A percentile compares a stretch with the other conserved stretches of the same genome.
Evolutionary conservation across 2,329 filamentous ascomycete genomes (phyloP).

Genomic region (Aspergillus sergii): DNA sequence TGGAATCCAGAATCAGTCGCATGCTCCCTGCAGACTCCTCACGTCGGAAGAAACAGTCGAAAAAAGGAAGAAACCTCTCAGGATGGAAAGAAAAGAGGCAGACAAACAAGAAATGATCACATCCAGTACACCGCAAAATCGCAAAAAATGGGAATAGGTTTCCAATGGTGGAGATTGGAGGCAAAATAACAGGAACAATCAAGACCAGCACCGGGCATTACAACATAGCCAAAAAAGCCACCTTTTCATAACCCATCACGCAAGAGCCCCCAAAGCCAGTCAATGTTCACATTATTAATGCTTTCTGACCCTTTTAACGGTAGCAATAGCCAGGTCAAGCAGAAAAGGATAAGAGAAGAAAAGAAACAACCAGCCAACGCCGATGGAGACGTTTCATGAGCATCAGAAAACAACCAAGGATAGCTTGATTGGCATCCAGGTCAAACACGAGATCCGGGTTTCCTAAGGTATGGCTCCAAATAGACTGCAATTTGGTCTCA

Average conservation of each 20-base stretch:
- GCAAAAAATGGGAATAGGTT: conserved; percentile 17
- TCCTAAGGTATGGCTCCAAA: conserved; percentile 20
- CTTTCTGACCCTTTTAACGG: conserved; percentile 12
- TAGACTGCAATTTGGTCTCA: conserved; percentile 19
- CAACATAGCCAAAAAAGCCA: conserved; percentile 30
- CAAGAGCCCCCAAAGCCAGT: conserved; percentile 21
- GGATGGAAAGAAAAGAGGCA: conserved; percentile 18
- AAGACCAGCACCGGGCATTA: conserved; percentile 20
- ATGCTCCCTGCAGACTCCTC: conserved; percentile 28
- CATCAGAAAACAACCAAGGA: conserved; percentile 16
- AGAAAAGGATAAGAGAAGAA: conserved; percentile 3
- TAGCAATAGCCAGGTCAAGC: conserved; percentile 15
- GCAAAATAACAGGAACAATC: conserved; percentile 14
- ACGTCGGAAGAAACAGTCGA: conserved; percentile 29
- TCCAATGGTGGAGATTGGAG: conserved; percentile 19
- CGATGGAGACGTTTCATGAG: conserved; percentile 13
- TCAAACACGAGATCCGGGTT: conserved; percentile 20
- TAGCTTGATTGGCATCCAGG: conserved; percentile 21
- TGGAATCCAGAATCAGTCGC: conserved; percentile 23
- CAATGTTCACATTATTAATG: conserved; percentile 23
- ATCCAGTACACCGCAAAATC: conserved; percentile 22
- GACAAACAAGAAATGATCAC: conserved; percentile 18
- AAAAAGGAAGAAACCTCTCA: conserved; percentile 27
- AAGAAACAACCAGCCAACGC: conserved; percentile 9
- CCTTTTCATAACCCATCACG: conserved; percentile 32